These are phyloP conservation scores for Craterostigma plantagineum DNA, from an alignment of 257 asterid genomes.

Conservation along the genomic window DNA sequence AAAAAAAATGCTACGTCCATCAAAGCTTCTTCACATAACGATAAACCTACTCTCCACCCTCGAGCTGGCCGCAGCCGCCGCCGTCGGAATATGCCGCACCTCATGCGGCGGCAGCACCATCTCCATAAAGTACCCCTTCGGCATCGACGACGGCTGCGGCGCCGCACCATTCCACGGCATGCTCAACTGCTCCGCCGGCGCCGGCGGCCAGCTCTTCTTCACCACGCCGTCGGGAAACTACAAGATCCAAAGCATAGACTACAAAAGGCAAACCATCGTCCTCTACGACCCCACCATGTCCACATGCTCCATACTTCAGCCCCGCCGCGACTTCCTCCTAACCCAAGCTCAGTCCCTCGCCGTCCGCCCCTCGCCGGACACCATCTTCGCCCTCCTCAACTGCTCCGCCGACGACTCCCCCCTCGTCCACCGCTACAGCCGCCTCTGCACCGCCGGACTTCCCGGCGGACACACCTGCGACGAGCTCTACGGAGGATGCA, in stretches of 20 bases:
- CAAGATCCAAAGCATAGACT: slow-evolving; percentile 63
- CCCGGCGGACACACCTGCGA: slow-evolving; percentile 63
- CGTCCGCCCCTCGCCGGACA: slow-evolving; percentile 74
- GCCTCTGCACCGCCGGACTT: slow-evolving; percentile 46
- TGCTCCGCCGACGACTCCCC: slow-evolving; percentile 90
- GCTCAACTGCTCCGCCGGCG: slow-evolving; percentile 62
- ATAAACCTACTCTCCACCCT: neutral
- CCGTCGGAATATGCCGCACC: slow-evolving; percentile 26
- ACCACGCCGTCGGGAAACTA: slow-evolving; percentile 74
- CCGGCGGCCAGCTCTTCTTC: slow-evolving; percentile 24
- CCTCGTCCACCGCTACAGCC: slow-evolving; percentile 54
- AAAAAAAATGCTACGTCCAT: too few species aligned
- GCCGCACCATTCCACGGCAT: slow-evolving; percentile 44
- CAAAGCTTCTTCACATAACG: too few species aligned
- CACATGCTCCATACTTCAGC: slow-evolving; percentile 83
- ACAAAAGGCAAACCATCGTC: slow-evolving; percentile 19
- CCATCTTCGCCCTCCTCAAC: slow-evolving; percentile 61
- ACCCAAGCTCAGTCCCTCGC: slow-evolving; percentile 55
- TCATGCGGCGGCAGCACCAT: slow-evolving; percentile 38
- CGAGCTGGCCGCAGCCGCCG: too few species aligned
- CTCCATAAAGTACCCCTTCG: slow-evolving; percentile 63
- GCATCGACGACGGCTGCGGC: slow-evolving; percentile 88
- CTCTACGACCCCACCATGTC: slow-evolving; percentile 81
- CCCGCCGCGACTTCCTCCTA: slow-evolving; percentile 70
- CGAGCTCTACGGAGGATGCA: slow-evolving; percentile 58